Evolutionary conservation across 805 yeast genomes (phyloP), one percentile per base, ranked within the genome.

Genomic region (Phaffomyces thermotolerans): DNA sequence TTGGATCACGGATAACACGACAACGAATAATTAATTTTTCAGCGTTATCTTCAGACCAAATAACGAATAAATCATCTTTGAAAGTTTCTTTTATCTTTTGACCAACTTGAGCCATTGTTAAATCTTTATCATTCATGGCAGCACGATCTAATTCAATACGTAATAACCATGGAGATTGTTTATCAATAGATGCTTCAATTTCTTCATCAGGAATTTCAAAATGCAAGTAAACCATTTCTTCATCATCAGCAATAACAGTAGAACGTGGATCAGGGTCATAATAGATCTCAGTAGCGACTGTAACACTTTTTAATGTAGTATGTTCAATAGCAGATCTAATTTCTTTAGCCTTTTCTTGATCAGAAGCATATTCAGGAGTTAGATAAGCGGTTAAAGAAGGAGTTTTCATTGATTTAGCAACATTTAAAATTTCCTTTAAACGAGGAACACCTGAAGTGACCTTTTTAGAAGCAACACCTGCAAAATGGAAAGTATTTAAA

Each of bases 1-100:
- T 91, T 46, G 96, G 96, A 63, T 90, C 96, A 67, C 99, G 87
- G 37, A 93, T 88, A 54, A 95, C 95, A 73, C 99, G 86, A 75
- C 98, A 91, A 75, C 99, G 95, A 54, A 93, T 85, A 50, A 93
- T 83, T 66, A 93, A 81, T 66, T 89, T 90, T 53, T 91, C 97
- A 37, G 97, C 96, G 59, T 93, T 91, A 72, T 93, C 99, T 73
- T 95, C 99, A 39, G 97, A 88, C 98, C 99, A 93, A 59, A 93
- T 93, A 34, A 93, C 96, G 59, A 91, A 93, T 68, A 93, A 69
- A 67, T 93, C 99, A 56, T 89, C 95, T 43, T 90, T 95, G 65
- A 93, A 93, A 50, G 86, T 83, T 60, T 86, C 90, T 51, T 89
- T 83, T 48, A 93, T 93, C 72, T 84, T 89, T 56, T 89, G 95